These are phyloP conservation scores for Podila clonocystis DNA, from an alignment of 192 early-diverging fungal genomes.

Conservation along the genomic window DNA sequence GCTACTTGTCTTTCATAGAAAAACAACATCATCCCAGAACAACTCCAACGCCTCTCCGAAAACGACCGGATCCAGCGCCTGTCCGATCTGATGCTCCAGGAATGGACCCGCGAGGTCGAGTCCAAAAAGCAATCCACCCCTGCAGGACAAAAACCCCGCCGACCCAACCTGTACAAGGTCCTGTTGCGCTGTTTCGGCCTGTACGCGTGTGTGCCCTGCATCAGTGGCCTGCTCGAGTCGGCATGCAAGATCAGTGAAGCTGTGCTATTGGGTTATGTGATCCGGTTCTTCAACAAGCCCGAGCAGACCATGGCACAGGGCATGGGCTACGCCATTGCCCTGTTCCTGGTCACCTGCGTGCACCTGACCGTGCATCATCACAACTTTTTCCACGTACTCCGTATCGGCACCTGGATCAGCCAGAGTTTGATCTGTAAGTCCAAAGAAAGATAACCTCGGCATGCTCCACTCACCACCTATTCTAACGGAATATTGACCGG, in stretches of 20 bases:
- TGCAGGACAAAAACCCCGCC: slow-evolving; percentile 18
- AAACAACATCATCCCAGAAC: slow-evolving; percentile 26
- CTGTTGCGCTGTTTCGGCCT: slow-evolving; percentile 29
- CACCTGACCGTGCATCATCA: slow-evolving; percentile 53
- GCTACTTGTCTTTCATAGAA: background rate
- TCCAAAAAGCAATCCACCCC: slow-evolving; percentile 10
- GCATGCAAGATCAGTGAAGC: slow-evolving; percentile 54
- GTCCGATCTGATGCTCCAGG: slow-evolving; percentile 25
- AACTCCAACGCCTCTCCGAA: slow-evolving; percentile 33
- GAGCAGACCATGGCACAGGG: slow-evolving; percentile 15
- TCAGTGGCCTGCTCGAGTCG: slow-evolving; percentile 38
- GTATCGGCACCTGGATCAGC: slow-evolving; percentile 46
- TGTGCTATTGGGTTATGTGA: slow-evolving; percentile 50
- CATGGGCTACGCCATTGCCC: slow-evolving; percentile 46
- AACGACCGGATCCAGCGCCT: slow-evolving; percentile 39
- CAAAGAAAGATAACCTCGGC: background rate
- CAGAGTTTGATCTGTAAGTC: slow-evolving; percentile 34
- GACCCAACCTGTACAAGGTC: slow-evolving; percentile 18
- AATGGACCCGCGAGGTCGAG: slow-evolving; percentile 40
- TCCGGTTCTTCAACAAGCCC: slow-evolving; percentile 41
- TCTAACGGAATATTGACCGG: background rate
- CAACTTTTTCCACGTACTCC: slow-evolving; percentile 51
- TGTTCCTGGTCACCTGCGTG: slow-evolving; percentile 47
- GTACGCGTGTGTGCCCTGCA: slow-evolving; percentile 28
- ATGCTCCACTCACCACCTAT: background rate